These are phyloP conservation scores for Hypoxylon sp. DNA, from an alignment of 2,329 filamentous ascomycete genomes.

Conservation along the genomic window DNA sequence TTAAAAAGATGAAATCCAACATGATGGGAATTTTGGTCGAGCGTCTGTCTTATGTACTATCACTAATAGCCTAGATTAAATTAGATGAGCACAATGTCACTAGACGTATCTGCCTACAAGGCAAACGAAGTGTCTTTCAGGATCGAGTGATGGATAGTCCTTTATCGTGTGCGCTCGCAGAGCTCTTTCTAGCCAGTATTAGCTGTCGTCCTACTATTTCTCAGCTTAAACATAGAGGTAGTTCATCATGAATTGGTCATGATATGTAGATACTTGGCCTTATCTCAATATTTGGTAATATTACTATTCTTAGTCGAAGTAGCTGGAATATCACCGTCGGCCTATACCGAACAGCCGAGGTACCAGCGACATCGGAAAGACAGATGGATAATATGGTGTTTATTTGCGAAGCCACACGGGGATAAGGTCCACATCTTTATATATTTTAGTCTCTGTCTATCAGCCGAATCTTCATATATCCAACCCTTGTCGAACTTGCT, in stretches of 20 bases:
- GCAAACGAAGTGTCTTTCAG: not conserved
- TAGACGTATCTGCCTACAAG: conserved; percentile 33
- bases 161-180: not conserved
- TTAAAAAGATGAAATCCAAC: conserved; percentile 42
- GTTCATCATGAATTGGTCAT: not conserved
- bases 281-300: not conserved
- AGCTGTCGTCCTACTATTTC: too few species aligned
- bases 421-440: conserved; percentile 7
- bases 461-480: not conserved
- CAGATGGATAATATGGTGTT: conserved; percentile 1
- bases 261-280: not conserved
- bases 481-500: not conserved
- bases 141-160: not conserved
- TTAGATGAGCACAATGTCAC: conserved; percentile 42
- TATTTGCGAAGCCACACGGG: conserved; percentile 3
- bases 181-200: too few species aligned
- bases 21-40: conserved; percentile 48
- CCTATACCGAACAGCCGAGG: conserved; percentile 16
- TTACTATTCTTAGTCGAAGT: not conserved
- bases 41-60: conserved; percentile 44
- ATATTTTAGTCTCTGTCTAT: conserved; percentile 8
- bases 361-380: conserved; percentile 37
- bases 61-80: conserved; percentile 36
- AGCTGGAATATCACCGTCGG: not conserved
- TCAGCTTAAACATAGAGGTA: not conserved